Conservation (phyloP, 164 flowering plant genomes). For the Magnolia sinica region DNA sequence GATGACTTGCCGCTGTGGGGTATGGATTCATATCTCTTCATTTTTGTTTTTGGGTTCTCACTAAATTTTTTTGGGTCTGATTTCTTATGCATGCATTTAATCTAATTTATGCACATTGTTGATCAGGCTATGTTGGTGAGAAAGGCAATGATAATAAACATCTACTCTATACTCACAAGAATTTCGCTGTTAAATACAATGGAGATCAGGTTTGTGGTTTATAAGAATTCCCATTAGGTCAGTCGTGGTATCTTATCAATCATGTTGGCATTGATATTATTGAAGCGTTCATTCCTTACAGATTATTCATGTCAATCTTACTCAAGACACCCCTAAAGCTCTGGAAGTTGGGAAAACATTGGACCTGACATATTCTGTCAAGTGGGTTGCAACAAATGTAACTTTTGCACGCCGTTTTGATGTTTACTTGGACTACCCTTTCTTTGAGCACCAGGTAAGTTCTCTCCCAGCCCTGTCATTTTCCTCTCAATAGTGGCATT, state of each 20-base stretch:
- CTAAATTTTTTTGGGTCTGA: not conserved
- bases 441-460: conserved; percentile 96
- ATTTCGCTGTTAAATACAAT: conserved; percentile 60
- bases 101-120: not conserved
- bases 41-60: conserved; percentile 4
- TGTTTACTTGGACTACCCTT: conserved; percentile 95
- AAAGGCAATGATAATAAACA: conserved; percentile 70
- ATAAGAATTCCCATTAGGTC: not conserved
- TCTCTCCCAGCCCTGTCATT: not conserved
- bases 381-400: conserved; percentile 70
- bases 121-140: conserved; percentile 89
- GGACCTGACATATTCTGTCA: conserved; percentile 85
- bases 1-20: conserved; percentile 99
- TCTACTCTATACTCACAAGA: conserved; percentile 78
- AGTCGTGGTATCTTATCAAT: not conserved
- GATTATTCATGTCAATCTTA: conserved; percentile 94
- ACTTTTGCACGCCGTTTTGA: conserved; percentile 93
- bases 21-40: conserved; percentile 31
- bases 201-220: conserved; percentile 67
- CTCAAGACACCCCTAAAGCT: conserved; percentile 74
- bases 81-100: not conserved
- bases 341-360: conserved; percentile 68
- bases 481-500: not conserved
- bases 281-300: conserved; percentile 29
- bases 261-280: not conserved